These are phyloP conservation scores for Candida sp. DNA, from an alignment of 1,139 yeast species.

Conservation along the genomic window DNA sequence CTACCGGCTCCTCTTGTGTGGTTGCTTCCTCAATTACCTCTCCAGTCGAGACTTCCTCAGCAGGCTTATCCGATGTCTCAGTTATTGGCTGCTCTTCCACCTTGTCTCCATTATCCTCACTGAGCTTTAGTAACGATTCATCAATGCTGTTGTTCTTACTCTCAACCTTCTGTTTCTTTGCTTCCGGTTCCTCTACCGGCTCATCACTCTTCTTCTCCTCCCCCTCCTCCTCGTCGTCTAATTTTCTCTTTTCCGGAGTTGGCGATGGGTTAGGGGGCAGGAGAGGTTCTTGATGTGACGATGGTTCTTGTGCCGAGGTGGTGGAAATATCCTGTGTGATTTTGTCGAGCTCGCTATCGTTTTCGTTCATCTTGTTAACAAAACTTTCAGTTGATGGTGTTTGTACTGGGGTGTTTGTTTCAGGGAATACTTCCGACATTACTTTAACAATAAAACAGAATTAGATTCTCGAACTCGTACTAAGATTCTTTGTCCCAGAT, in stretches of 20 bases:
- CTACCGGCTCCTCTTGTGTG: no score
- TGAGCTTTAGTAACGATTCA: no score
- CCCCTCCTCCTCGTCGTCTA: slow-evolving; percentile 22
- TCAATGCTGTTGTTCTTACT: background rate
- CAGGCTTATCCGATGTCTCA: slow-evolving; percentile 1
- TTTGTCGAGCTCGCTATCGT: slow-evolving; percentile 5
- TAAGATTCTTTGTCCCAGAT: no score
- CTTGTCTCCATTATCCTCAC: background rate
- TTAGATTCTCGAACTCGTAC: no score
- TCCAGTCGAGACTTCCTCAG: background rate
- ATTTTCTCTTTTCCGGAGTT: slow-evolving; percentile 41
- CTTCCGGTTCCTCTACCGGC: background rate
- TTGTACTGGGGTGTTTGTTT: slow-evolving; percentile 44
- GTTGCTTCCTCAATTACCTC: no score
- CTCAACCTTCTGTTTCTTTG: slow-evolving; percentile 4
- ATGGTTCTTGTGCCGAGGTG: background rate
- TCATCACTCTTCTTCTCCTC: slow-evolving; percentile 3
- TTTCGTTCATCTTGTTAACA: slow-evolving; percentile 10
- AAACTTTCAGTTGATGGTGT: slow-evolving; percentile 42
- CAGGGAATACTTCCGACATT: slow-evolving; percentile 22
- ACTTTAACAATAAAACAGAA: background rate
- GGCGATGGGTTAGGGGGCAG: slow-evolving; percentile 53
- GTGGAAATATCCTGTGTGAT: slow-evolving; percentile 1
- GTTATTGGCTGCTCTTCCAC: background rate
- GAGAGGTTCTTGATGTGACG: slow-evolving; percentile 30